Evolutionary conservation across 352 stramenopile species (phyloP).

Genomic region (Phytophthora macrochlamydospora): DNA sequence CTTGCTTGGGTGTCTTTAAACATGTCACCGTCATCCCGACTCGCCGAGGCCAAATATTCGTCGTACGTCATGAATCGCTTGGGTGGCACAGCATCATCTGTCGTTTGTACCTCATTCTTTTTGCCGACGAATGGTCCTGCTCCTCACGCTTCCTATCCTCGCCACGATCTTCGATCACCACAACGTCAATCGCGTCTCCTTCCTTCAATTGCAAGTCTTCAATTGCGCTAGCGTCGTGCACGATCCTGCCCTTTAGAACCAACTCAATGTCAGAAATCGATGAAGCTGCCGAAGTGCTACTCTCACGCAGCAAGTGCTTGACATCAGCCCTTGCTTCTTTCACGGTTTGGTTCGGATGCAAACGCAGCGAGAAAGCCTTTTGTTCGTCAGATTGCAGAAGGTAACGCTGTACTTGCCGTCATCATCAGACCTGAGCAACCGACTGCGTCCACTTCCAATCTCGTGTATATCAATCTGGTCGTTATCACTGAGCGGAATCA

Average conservation of each 20-base stretch:
- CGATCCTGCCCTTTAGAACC: slow-evolving; percentile 63
- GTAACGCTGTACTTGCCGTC: slow-evolving; percentile 64
- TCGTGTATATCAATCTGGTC: slow-evolving; percentile 39
- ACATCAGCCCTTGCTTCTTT: slow-evolving; percentile 65
- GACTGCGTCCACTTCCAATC: slow-evolving; percentile 27
- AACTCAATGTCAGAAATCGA: slow-evolving; percentile 64
- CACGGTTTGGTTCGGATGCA: slow-evolving; percentile 55
- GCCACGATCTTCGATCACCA: slow-evolving; percentile 63
- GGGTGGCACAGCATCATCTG: slow-evolving; percentile 28
- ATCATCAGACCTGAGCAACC: slow-evolving; percentile 46
- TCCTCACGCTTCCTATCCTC: slow-evolving; percentile 37
- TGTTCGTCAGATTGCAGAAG: slow-evolving; percentile 74
- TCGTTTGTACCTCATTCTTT: slow-evolving; percentile 29
- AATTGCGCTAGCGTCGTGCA: slow-evolving; percentile 49
- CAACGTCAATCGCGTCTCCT: slow-evolving; percentile 68
- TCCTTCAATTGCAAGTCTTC: slow-evolving; percentile 66
- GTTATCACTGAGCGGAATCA: slow-evolving; percentile 62
- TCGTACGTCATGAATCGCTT: slow-evolving; percentile 86
- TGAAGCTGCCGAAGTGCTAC: slow-evolving; percentile 31
- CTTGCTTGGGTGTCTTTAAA: slow-evolving; percentile 30
- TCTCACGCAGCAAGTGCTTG: slow-evolving; percentile 58
- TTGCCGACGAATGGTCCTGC: slow-evolving; percentile 30
- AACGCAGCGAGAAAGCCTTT: slow-evolving; percentile 69
- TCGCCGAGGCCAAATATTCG: slow-evolving; percentile 75
- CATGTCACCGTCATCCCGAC: slow-evolving; percentile 54